Base-by-base conservation (phyloP, 108 stramenopile genomes). In the Fragilaria radians region DNA sequence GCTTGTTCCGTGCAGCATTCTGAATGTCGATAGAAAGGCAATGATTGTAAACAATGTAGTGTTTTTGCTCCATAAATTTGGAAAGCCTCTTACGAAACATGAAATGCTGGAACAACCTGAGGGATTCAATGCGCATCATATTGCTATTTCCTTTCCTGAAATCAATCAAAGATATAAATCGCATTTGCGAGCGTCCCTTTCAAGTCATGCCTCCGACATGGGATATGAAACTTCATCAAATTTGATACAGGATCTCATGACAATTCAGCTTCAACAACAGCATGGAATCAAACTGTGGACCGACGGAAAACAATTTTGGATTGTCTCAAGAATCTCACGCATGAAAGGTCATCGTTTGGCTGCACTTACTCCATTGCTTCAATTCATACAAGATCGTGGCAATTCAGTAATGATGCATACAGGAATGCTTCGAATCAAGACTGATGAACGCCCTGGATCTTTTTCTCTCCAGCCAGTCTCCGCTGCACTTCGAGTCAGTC, bases 31-130 rank as follows among this genome's bases (percentile, higher is more conserved):
- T 52, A 81, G 82, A 3, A 63, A 67, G 36, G 68, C 60, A 28
- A 78, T 82, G 72, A 71, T 89, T 7, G 70, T 81, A 34, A 75
- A 82, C 77, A 92, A 88, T 76, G 51, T 88, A 26, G 59, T 88
- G 23, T 75, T 66, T 32, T 59, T 92, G 48, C 49, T 92, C 57
- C 71, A 83, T 46, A 69, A 70, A 61, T 72, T 86, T 63, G 86
- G 74, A 17, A 71, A 68, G 7, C 62, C 62, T 1, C 29, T 57
- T 3, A 71, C 46, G 62, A 56, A 50, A 22, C 63, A 18, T 42
- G 46, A 48, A 31, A 54, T 9, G 28, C 17, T 30, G 46, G 54
- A 46, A 56, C 34, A 23, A 14, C 64, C 11, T 52, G 73, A 18
- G 63, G 73, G 58, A 58, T 67, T 29, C 71, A 77, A 46, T 26